These are phyloP conservation scores for Neonectria neomacrospora DNA, from an alignment of 2,329 filamentous ascomycete genomes.

Conservation along the genomic window DNA sequence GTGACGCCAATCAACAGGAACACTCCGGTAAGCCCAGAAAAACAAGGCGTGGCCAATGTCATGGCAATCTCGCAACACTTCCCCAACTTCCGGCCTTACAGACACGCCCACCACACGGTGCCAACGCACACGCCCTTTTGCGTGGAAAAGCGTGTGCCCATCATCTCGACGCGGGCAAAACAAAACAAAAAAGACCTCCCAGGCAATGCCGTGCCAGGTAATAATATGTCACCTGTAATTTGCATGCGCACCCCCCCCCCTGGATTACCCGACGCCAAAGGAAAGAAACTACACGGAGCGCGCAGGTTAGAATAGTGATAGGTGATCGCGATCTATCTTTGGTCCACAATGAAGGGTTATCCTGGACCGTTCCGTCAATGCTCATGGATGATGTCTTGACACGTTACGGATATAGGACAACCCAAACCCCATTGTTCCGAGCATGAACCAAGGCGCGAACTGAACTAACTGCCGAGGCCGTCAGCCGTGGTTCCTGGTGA, in stretches of 20 bases:
- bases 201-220: constrained; percentile 3
- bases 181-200: neutral
- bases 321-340: constrained; percentile 17
- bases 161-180: constrained; percentile 3
- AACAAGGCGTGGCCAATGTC: constrained; percentile 29
- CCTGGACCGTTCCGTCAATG: constrained; percentile 9
- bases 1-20: constrained; percentile 34
- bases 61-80: constrained; percentile 33
- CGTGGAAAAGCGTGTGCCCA: neutral
- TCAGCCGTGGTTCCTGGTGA: constrained; percentile 16
- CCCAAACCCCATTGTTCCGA: constrained; percentile 11
- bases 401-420: constrained; percentile 17
- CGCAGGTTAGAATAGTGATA: constrained; percentile 2
- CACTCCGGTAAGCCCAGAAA: constrained; percentile 23
- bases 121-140: constrained; percentile 13
- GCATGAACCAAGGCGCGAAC: constrained; percentile 29
- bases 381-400: constrained; percentile 2
- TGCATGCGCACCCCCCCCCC: constrained; percentile 4
- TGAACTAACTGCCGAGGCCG: constrained; percentile 38
- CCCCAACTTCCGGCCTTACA: constrained; percentile 23
- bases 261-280: constrained; percentile 6
- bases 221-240: neutral
- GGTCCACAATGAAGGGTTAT: constrained; percentile 15
- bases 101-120: constrained; percentile 11
- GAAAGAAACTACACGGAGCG: constrained; percentile 19